Evolutionary conservation across 1,284 basidiomycete species (phyloP).

Genomic region (Cystobasidium slooffiae): DNA sequence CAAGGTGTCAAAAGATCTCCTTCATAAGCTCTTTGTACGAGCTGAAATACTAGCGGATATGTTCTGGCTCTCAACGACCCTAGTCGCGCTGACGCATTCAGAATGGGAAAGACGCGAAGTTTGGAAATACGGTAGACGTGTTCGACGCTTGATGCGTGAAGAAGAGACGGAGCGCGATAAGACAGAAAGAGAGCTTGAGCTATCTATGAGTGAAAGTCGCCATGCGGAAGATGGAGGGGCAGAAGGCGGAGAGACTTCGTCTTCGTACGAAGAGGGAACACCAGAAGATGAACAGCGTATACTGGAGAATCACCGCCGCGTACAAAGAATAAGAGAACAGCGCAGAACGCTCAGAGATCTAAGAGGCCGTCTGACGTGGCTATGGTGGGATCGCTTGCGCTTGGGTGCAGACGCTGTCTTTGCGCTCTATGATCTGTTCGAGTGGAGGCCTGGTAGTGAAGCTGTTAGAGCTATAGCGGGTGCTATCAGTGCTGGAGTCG

Average conservation of each 20-base stretch:
- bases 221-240: not conserved
- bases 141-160: slow-evolving; percentile 38
- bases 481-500: slow-evolving; percentile 29
- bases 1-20: not conserved
- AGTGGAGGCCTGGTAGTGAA: slow-evolving; percentile 38
- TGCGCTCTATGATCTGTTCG: slow-evolving; percentile 44
- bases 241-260: not conserved
- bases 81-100: slow-evolving; percentile 10
- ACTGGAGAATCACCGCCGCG: slow-evolving; percentile 11
- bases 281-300: slow-evolving; percentile 6
- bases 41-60: slow-evolving; percentile 37
- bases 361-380: slow-evolving; percentile 35
- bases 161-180: slow-evolving; percentile 25
- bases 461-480: slow-evolving; percentile 41
- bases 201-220: not conserved
- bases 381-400: slow-evolving; percentile 44
- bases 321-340: slow-evolving; percentile 32
- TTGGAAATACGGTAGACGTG: slow-evolving; percentile 34
- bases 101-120: slow-evolving; percentile 42
- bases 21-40: slow-evolving; percentile 25
- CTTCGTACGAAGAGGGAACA: slow-evolving; percentile 5
- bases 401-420: slow-evolving; percentile 41
- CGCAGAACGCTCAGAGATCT: slow-evolving; percentile 34
- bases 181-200: slow-evolving; percentile 13
- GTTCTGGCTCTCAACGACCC: slow-evolving; percentile 32